Evolutionary conservation across 441 rosid genomes (phyloP), one percentile per base, ranked within the genome.

Genomic region (Croton laevigatus): DNA sequence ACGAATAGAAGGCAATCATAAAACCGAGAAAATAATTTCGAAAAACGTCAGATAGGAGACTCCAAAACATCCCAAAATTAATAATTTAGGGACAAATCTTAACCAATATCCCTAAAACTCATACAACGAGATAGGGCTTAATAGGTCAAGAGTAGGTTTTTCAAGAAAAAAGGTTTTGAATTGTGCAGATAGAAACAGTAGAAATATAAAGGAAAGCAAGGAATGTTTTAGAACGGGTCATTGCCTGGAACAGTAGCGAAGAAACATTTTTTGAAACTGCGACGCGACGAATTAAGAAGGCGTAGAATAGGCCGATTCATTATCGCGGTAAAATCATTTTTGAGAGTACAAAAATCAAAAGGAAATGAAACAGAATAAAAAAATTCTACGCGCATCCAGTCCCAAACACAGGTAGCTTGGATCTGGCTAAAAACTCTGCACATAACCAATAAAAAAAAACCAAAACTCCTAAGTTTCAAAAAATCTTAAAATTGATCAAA

Each of bases 391-490:
- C 11, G 48, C 14, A 62, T 16, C 22, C 40, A 62, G 16, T 48
- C 53, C 53, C 17, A 19, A 69, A 14, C 62, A 62, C 10, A 14
- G 48, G 62, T 38, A 62, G 36, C 65, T 66, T 44, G 65, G 75
- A 78, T 77, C 76, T 57, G 69, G 3, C 58, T 32, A 37, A 51
- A 37, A 66, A 14, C 42, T 40, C 74, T 13, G 5, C 59, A 32
- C 32, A 32, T 51, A 17, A n/a, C 38, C 55, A 32, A 53, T 54
- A 76, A 36, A 48, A 70, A 17, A 51, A 57, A 68, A 49, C 40
- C 66, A 44, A 61, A 59, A 9, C 5, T 7, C 19, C 66, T n/a
- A 42, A 66, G 13, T 32, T 44, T n/a, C 53, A 48, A 48, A 27
- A 5, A 60, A 38, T 1, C 22, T 1, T 45, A 51, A 42, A 62